Evolutionary conservation across 2,329 filamentous ascomycete species (phyloP), one percentile per base, ranked within the genome.

Genomic region (Rhinocladiella mackenziei): DNA sequence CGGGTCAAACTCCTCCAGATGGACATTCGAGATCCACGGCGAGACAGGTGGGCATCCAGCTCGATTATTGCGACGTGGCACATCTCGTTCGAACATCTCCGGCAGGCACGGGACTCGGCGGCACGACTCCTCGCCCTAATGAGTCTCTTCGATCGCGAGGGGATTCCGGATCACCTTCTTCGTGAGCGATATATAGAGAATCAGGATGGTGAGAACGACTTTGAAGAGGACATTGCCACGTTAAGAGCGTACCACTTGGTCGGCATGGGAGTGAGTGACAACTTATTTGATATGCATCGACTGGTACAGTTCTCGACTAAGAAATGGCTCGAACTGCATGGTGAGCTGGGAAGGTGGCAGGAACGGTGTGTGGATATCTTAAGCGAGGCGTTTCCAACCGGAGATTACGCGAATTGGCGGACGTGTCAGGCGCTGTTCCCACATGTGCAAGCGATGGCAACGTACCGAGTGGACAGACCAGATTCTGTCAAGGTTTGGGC

Each of bases 11-110:
- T 62, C n/a, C 43, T 62, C 7, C 28, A 50, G 9, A 9, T 41
- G 2, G 48, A 53, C 17, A 26, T 28, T 18, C 43, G 38, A 20
- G 54, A 61, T 33, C 35, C 45, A 13, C 57, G 57, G 10, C 50
- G 58, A 35, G 58, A 60, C 30, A 23, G 17, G 10, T n/a, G 45
- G n/a, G 45, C 50, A 2, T 39, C 39, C 3, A 66, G 65, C 22
- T 61, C 64, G 2, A 56, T 67, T 1, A 57, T 61, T 1, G 55
- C 44, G 1, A 66, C 62, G 0, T 66, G 61, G 62, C 47, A 63
- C 5, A 58, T 62, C 1, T 65, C 62, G 1, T 65, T 66, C 25
- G 32, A 50, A 0, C 56, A 64, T 41, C 59, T 66, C 3, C 48
- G 20, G 9, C n/a, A 44, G 1, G 29, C 40, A 3, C 39, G 47